Evolutionary conservation across 495 filamentous ascomycete species (phyloP).

Genomic region (Lasiosphaeria ovina): DNA sequence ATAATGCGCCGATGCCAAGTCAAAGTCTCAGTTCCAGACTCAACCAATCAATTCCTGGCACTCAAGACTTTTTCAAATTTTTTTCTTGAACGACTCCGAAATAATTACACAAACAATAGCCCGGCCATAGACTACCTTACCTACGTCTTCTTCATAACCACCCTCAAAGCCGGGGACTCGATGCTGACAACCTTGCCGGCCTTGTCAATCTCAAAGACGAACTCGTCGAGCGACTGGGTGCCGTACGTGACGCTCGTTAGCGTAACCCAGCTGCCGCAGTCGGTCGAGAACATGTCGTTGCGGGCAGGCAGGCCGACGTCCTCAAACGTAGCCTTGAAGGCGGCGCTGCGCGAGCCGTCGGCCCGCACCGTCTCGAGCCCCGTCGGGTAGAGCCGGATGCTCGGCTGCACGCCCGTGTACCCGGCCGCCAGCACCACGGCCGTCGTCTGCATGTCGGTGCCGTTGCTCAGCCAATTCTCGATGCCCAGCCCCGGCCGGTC

Average conservation of each 20-base stretch:
- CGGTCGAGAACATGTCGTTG: conserved; percentile 41
- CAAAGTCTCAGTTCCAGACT: no score
- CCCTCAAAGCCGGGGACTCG: conserved; percentile 43
- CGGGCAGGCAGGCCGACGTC: conserved; percentile 26
- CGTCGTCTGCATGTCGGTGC: conserved; percentile 45
- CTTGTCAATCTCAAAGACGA: conserved; percentile 46
- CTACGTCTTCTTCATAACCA: conserved; percentile 19
- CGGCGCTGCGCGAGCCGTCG: conserved; percentile 30
- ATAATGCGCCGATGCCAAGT: no score
- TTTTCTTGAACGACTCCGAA: no score
- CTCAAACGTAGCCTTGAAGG: conserved; percentile 48
- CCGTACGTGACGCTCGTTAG: conserved; percentile 46
- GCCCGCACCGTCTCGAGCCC: conserved; percentile 32
- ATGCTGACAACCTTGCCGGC: conserved; percentile 43
- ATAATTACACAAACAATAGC: no score
- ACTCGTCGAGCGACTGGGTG: conserved; percentile 47
- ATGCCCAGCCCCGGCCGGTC: conserved; percentile 46
- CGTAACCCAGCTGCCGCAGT: conserved; percentile 49
- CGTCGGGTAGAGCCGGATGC: conserved; percentile 52
- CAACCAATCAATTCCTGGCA: no score
- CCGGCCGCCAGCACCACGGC: conserved; percentile 34
- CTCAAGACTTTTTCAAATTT: no score
- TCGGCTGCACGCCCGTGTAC: conserved; percentile 30
- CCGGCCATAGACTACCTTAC: no score
- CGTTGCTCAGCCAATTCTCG: conserved; percentile 49